Evolutionary conservation across 2,329 filamentous ascomycete species (phyloP).

Genomic region (Coccinonectria pachysandricola): DNA sequence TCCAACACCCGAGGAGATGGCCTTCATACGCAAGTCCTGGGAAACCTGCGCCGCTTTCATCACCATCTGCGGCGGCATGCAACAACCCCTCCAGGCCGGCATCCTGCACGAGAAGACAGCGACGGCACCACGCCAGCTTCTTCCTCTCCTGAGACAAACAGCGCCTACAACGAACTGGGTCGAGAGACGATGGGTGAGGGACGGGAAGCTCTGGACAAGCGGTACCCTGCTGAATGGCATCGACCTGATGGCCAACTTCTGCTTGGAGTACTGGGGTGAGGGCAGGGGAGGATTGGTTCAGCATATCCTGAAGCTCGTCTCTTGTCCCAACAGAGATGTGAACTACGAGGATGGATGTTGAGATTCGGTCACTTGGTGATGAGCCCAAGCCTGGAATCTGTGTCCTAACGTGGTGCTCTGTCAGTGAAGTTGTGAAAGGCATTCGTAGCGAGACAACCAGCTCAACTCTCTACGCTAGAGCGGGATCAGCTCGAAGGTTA

Average conservation of each 20-base stretch:
- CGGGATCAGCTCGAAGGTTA: too few species aligned
- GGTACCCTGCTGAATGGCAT: constrained; percentile 24
- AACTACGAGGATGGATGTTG: constrained; percentile 21
- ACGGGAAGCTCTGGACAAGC: constrained; percentile 28
- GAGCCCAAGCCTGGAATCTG: too few species aligned
- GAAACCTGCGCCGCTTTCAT: constrained; percentile 27
- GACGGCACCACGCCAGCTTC: constrained; percentile 23
- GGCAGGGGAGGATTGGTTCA: constrained; percentile 11
- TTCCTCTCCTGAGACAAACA: constrained; percentile 16
- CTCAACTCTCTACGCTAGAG: too few species aligned
- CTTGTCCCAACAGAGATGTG: constrained; percentile 20
- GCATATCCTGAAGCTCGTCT: constrained; percentile 9
- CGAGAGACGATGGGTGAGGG: constrained; percentile 25
- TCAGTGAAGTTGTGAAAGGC: too few species aligned
- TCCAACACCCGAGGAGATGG: constrained; percentile 23
- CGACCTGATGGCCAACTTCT: constrained; percentile 25
- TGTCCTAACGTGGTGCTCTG: too few species aligned
- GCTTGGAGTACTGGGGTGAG: constrained; percentile 19
- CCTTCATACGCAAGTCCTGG: constrained; percentile 26
- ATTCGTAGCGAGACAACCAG: too few species aligned
- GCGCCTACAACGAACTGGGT: constrained; percentile 27
- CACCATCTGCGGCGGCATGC: constrained; percentile 28
- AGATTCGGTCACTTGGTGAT: too few species aligned
- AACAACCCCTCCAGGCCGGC: constrained; percentile 23
- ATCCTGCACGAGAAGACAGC: constrained; percentile 27